Evolutionary conservation across 805 yeast species (phyloP), one percentile per base, ranked within the genome.

Genomic region (Wickerhamiella spandovensis): DNA sequence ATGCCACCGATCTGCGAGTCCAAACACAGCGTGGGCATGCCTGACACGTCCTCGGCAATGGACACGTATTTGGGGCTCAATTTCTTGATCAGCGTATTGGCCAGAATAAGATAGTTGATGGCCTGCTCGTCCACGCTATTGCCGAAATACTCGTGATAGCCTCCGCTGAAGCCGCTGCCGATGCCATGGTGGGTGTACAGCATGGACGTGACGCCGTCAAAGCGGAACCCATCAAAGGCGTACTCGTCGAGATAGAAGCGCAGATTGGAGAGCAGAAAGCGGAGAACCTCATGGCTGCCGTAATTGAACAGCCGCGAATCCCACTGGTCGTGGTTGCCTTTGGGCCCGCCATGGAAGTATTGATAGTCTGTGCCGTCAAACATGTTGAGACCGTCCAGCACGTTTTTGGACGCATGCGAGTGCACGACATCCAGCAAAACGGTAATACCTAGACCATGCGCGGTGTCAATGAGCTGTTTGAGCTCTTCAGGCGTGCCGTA

Each of bases 201-300:
- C 95, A 90, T 89, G 49, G 87, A 78, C 22, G 97, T 90, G 47
- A 90, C 96, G 55, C 98, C 98, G 65, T 90, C 98, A 58, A 90
- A 90, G 61, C 98, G 73, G 69, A 89, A 90, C 4, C 98, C 98
- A 61, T 90, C 98, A 65, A 90, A 90, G 51, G 78, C 73, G 66
- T 79, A 90, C 54, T 79, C 86, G 49, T 88, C 94, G 47, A 88
- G 68, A 66, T 79, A 92, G 64, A 76, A 90, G 51, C 88, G 83
- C 62, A 90, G 72, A 66, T 90, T 92, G 15, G 92, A 78, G 51
- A 90, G 72, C 54, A 90, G 67, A 62, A 92, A 90, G 58, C 97
- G 72, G 56, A 89, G 72, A 0, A 95, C 95, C 67, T 92, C 97
- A 65, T 88, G 86, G 64, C 78, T 81, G 6, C 95, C 88, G 62